Percentiles rank a stretch among this genome's conserved stretches.
Evolutionary conservation across 1,284 basidiomycete species (phyloP).

Genomic region (Garcileccinum viscosum): DNA sequence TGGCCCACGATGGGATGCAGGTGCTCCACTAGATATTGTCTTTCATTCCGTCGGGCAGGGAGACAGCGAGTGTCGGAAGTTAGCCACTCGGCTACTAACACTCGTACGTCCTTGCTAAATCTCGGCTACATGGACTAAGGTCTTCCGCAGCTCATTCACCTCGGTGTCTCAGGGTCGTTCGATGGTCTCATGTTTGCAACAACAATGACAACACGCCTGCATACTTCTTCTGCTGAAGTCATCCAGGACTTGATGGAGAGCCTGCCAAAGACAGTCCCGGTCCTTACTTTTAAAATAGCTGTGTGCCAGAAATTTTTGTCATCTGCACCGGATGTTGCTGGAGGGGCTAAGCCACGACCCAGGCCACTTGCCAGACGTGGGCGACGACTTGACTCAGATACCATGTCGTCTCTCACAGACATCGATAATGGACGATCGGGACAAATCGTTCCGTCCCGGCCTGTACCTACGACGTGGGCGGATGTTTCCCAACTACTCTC

Average conservation of each 20-base stretch:
- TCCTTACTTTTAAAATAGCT: conserved; percentile 55
- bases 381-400: conserved; percentile 14
- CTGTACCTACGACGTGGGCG: conserved; percentile 19
- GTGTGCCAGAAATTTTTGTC: conserved; percentile 54
- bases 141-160: conserved; percentile 56
- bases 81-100: conserved; percentile 58
- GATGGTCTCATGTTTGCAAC: conserved; percentile 57
- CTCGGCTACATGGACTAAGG: background rate
- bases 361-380: conserved; percentile 44
- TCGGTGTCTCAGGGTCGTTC: conserved; percentile 54
- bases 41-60: conserved; percentile 57
- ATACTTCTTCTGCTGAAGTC: conserved; percentile 42
- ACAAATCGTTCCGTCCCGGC: conserved; percentile 23
- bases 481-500: conserved; percentile 27
- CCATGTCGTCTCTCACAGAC: conserved; percentile 14
- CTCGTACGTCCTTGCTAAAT: conserved; percentile 46
- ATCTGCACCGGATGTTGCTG: conserved; percentile 24
- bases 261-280: conserved; percentile 46
- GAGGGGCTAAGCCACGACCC: conserved; percentile 29
- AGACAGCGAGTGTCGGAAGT: conserved; percentile 44
- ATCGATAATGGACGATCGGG: conserved; percentile 16
- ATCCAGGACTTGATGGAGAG: conserved; percentile 48
- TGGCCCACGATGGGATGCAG: conserved; percentile 62
- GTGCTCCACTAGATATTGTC: conserved; percentile 60
- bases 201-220: conserved; percentile 52